Conservation (phyloP, 2,329 filamentous ascomycete species). For the Aspergillus fumigatus region DNA sequence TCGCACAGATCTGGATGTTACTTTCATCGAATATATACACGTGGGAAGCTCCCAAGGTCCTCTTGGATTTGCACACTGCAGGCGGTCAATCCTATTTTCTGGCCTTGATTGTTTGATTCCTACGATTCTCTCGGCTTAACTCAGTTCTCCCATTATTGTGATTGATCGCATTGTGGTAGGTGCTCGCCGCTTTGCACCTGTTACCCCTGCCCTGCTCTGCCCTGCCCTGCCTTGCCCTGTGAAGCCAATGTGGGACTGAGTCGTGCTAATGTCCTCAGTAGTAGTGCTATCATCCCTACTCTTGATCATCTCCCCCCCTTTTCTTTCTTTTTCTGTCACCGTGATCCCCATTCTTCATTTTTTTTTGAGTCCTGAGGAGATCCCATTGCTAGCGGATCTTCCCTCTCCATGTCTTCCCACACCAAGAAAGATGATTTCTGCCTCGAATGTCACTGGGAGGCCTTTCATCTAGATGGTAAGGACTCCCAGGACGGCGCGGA, state of each 20-base stretch:
- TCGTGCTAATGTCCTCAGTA: not conserved
- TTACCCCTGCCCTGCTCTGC: not conserved
- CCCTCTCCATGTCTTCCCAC: slow-evolving; percentile 29
- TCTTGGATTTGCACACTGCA: slow-evolving; percentile 9
- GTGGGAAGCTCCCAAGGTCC: slow-evolving; percentile 19
- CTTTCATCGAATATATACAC: not conserved
- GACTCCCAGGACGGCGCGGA: slow-evolving; percentile 19
- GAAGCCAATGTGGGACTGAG: not conserved
- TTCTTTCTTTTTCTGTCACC: not conserved
- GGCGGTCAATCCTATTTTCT: slow-evolving; percentile 7
- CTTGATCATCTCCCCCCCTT: not conserved
- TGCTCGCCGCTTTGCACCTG: not conserved
- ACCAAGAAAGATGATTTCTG: slow-evolving; percentile 32
- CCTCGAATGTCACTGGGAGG: slow-evolving; percentile 40
- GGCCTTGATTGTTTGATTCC: slow-evolving; percentile 15
- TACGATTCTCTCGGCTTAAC: not conserved
- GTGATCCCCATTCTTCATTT: not conserved
- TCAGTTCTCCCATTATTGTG: not conserved
- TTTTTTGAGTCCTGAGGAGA: not conserved
- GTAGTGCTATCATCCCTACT: not conserved
- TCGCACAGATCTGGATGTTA: not conserved
- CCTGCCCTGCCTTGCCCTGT: not conserved
- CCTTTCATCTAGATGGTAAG: slow-evolving; percentile 33
- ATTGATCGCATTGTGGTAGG: not conserved
- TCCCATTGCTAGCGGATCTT: not conserved